Evolutionary conservation across 768 basidiomycete genomes (phyloP), one percentile per base, ranked within the genome.

Genomic region (Xerocomellus dryophilus): DNA sequence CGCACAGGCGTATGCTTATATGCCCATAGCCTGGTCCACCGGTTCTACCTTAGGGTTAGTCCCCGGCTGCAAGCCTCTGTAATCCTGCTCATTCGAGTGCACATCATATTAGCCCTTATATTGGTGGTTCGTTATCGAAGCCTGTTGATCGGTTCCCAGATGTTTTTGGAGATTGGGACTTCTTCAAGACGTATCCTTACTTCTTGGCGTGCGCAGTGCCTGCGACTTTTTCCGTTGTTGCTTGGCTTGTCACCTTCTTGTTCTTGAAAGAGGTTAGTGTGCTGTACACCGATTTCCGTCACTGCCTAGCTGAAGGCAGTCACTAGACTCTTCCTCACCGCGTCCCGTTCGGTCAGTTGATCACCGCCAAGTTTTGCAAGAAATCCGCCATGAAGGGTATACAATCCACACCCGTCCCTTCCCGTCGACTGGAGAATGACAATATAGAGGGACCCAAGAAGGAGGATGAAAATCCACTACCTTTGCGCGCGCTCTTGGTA

Each of bases 111-210:
- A 88, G 89, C 0, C 88, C 89, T 14, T 69, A 86, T 25, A 71
- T 90, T 21, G 89, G 89, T 40, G 89, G 89, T 3, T 65, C 75
- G 15, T 68, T 91, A 21, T 81, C 88, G 8, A 79, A 75, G 31
- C 89, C 89, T 3, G 76, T 77, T 47, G 85, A 88, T 42, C 82
- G 79, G 3, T 89, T 88, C 63, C 86, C 88, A 1, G 60, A 64
- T 12, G 47, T 78, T 5, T 91, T 91, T 51, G 85, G 85, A 49
- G 54, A 72, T 21, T 75, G 72, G 31, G 61, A 62, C 5, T 87
- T 91, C 61, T 81, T 86, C 77, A 78, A 74, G 59, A 68, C 73
- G 23, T 87, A 85, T 65, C 88, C 89, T 1, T 91, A 91, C 68
- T 86, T 89, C 67, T 74, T 89, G 43, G 80, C 87, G 5, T 89